Base-by-base conservation (phyloP, 2,329 filamentous ascomycete species). In the Epichloe coenophiala region DNA sequence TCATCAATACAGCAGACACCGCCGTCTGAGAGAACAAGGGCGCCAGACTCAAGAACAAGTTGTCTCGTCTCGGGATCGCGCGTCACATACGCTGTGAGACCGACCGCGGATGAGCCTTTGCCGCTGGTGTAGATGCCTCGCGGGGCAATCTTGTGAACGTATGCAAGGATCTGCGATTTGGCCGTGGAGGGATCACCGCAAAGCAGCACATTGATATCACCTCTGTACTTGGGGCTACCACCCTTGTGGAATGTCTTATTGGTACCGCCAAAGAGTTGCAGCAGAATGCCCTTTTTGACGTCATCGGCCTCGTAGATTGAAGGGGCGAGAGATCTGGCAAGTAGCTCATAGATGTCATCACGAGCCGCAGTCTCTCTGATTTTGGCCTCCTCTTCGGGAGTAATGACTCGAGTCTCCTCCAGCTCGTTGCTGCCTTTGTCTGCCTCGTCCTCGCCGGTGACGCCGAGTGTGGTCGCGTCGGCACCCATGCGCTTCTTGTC, bases 241-340 rank as follows among this genome's bases (percentile, higher is more conserved):
- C 93, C 93, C 68, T 96, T 97, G 53, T 95, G 81, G 66, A 98
- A 98, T 1, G 87, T 88, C 71, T 98, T 98, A 74, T 98, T 98
- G 36, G 93, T 95, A 51, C 93, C 93, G 38, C 93, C 91, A 64
- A 98, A 98, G 40, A 98, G 80, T 63, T 98, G 93, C 4, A 98
- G 81, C 11, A 98, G 74, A 54, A 98, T 96, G 12, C 93, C 93
- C 70, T 98, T 98, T 98, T 98, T 98, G 45, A 97, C 89, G 61
- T 98, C 93, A 58, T 98, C 93, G 83, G 95, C 86, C 68, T 98
- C 93, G 70, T 94, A 96, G 61, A 98, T 85, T 53, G 90, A 96
- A 13, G 93, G 93, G 2, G 93, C 93, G 31, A 98, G 74, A 1
- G 91, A 97, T 38, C 91, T 81, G 17, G 93, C 79, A 4, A 98